A percentile compares a stretch with the other conserved stretches of the same genome.
Evolutionary conservation across 129 eudicot species (phyloP).

Genomic region (Escallonia herrerae): DNA sequence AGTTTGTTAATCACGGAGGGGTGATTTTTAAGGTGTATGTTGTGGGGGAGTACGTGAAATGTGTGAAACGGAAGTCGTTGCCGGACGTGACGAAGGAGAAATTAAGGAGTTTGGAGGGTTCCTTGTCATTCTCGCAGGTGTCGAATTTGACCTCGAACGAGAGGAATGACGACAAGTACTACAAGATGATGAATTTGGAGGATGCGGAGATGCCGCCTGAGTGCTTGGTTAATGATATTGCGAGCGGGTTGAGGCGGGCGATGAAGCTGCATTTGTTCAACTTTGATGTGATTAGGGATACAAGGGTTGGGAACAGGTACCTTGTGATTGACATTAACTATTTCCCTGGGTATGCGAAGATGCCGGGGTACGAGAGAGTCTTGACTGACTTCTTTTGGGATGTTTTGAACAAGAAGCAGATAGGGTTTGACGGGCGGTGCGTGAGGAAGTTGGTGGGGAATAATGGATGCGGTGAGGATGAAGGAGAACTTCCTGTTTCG

Average conservation of each 20-base stretch:
- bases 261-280: slow-evolving; percentile 55
- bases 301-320: slow-evolving; percentile 58
- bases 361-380: slow-evolving; percentile 61
- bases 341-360: slow-evolving; percentile 81
- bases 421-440: slow-evolving; percentile 13
- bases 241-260: slow-evolving; percentile 43
- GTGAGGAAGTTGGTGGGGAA: slow-evolving; percentile 26
- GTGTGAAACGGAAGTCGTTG: slow-evolving; percentile 76
- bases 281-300: slow-evolving; percentile 75
- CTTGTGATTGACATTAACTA: slow-evolving; percentile 77
- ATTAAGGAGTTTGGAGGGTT: slow-evolving; percentile 37
- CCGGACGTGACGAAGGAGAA: slow-evolving; percentile 70
- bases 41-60: slow-evolving; percentile 64
- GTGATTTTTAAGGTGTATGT: slow-evolving; percentile 87
- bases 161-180: slow-evolving; percentile 40
- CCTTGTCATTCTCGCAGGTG: slow-evolving; percentile 63
- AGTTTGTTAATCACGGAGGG: slow-evolving; percentile 85
- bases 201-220: slow-evolving; percentile 58
- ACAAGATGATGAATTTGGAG: slow-evolving; percentile 50
- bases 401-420: slow-evolving; percentile 36
- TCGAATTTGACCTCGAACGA: slow-evolving; percentile 46
- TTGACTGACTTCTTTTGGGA: slow-evolving; percentile 66
- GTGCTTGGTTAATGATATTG: slow-evolving; percentile 43
- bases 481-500: slow-evolving; percentile 25
- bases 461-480: slow-evolving; percentile 26